Percentiles rank a stretch among this genome's conserved stretches.
Evolutionary conservation across 2,329 filamentous ascomycete genomes (phyloP).

Genomic region (Calonectria fujianensis): DNA sequence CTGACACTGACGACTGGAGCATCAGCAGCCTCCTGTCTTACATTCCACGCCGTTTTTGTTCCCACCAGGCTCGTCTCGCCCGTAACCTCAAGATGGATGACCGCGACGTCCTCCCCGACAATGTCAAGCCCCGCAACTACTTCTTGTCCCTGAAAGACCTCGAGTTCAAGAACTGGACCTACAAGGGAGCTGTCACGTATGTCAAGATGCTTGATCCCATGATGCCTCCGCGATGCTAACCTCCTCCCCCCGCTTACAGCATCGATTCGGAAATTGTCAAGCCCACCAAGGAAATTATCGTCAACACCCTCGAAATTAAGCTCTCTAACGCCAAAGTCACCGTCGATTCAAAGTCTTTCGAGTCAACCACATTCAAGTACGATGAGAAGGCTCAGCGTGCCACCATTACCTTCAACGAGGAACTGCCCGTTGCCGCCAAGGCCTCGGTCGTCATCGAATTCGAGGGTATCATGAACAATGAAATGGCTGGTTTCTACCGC

Average conservation of each 20-base stretch:
- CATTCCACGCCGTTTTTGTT: slow-evolving; percentile 58
- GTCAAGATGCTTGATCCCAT: slow-evolving; percentile 49
- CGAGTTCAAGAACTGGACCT: slow-evolving; percentile 84
- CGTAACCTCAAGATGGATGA: slow-evolving; percentile 69
- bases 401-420: slow-evolving; percentile 84
- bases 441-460: slow-evolving; percentile 83
- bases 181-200: slow-evolving; percentile 85
- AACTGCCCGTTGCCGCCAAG: slow-evolving; percentile 80
- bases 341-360: slow-evolving; percentile 72
- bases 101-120: slow-evolving; percentile 77
- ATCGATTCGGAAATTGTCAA: slow-evolving; percentile 85
- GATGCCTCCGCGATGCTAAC: slow-evolving; percentile 24
- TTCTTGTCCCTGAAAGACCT: slow-evolving; percentile 87
- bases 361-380: slow-evolving; percentile 83
- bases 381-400: slow-evolving; percentile 90
- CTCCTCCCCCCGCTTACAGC: slow-evolving; percentile 61
- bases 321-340: slow-evolving; percentile 79
- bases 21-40: slow-evolving; percentile 52
- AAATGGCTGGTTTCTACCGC: slow-evolving; percentile 95
- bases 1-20: slow-evolving; percentile 34
- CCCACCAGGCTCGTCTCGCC: slow-evolving; percentile 60
- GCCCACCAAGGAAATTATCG: slow-evolving; percentile 83
- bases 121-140: slow-evolving; percentile 90
- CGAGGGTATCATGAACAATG: slow-evolving; percentile 88
- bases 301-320: slow-evolving; percentile 91